These are phyloP conservation scores for Fusarium sp. DNA, from an alignment of 2,329 filamentous ascomycete genomes.

Conservation along the genomic window DNA sequence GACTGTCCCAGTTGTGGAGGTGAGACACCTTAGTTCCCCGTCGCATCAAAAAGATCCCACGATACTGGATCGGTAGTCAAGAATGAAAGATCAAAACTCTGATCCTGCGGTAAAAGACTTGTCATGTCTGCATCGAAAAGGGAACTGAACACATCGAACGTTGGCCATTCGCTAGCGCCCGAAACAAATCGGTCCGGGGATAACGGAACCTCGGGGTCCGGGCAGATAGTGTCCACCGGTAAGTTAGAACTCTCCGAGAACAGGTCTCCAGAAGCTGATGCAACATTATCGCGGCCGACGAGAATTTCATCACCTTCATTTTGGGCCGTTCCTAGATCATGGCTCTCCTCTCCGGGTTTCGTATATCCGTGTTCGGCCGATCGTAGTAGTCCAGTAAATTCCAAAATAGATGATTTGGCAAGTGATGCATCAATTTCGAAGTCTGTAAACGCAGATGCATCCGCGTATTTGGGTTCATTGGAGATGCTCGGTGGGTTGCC, in stretches of 20 bases:
- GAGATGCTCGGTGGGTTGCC: rapidly evolving
- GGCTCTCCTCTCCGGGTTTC: background rate
- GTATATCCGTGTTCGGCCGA: background rate
- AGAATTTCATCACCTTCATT: too few species aligned
- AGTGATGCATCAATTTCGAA: background rate
- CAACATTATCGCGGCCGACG: too few species aligned
- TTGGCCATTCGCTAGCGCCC: background rate
- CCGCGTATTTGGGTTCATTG: background rate
- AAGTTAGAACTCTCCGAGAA: background rate
- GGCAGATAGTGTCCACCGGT: background rate
- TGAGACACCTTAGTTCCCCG: too few species aligned
- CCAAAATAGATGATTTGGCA: background rate
- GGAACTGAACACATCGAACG: slow-evolving; percentile 15
- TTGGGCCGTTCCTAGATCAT: background rate
- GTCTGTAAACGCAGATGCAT: rapidly evolving
- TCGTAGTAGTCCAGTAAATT: background rate
- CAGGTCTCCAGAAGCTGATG: background rate
- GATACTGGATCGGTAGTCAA: background rate
- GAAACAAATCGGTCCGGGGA: rapidly evolving
- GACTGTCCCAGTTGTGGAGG: too few species aligned
- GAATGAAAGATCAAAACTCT: background rate
- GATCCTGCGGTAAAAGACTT: background rate
- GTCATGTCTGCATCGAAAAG: slow-evolving; percentile 26
- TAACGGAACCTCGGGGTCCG: background rate
- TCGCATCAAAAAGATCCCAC: background rate